phyloP scores from a whole-genome alignment of 192 early-diverging fungal genomes.

The Irineochytrium annulatum region DNA sequence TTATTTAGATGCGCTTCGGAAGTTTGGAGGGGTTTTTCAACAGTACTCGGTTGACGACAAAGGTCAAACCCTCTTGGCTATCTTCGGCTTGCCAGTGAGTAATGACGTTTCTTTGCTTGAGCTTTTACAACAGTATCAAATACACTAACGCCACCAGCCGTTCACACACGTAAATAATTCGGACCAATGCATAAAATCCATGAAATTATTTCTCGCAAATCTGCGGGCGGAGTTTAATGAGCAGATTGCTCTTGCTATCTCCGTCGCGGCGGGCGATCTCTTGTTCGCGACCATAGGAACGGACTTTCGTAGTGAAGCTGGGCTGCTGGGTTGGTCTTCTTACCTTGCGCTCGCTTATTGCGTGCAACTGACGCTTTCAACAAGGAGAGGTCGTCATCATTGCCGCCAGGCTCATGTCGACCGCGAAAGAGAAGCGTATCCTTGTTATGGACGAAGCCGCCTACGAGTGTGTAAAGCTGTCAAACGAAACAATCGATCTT shows the following conservation, averaged over 20 bases:
- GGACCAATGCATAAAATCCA: not conserved
- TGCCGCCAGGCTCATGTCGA: not conserved
- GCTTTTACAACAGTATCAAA: too few relatives aligned
- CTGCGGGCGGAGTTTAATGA: not conserved
- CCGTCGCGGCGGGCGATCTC: not conserved
- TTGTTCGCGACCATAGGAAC: not conserved
- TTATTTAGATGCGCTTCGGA: too few relatives aligned
- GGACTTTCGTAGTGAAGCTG: not conserved
- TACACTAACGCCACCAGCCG: not conserved
- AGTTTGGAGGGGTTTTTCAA: not conserved
- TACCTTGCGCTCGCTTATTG: not conserved
- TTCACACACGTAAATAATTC: slow-evolving; percentile 3
- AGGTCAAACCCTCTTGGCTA: not conserved
- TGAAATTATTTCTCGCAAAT: not conserved
- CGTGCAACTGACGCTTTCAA: too few relatives aligned
- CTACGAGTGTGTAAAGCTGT: not conserved
- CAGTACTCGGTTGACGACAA: slow-evolving; percentile 4
- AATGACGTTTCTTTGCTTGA: not conserved
- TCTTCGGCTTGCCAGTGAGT: not conserved
- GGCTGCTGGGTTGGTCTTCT: not conserved
- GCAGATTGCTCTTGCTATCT: not conserved
- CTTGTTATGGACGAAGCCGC: not conserved
- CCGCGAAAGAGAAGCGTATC: not conserved
- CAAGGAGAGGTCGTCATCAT: not conserved
- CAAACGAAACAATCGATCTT: not conserved